Conservation (phyloP, 805 yeast species). For the Candida xyloterini region DNA sequence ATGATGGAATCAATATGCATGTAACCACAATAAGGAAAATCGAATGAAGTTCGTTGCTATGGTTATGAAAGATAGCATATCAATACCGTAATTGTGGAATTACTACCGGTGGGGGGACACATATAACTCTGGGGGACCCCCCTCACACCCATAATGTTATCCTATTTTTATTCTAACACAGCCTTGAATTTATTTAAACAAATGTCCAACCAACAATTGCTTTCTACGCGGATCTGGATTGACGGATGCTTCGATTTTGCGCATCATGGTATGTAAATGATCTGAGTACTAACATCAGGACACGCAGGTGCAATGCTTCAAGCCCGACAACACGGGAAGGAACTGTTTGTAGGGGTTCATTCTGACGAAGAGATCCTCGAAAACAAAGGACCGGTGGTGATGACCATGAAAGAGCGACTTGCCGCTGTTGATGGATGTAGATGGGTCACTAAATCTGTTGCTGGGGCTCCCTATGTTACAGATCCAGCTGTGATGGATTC, state of each 20-base stretch:
- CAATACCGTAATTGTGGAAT: too few relatives aligned
- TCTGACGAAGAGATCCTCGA: constrained; percentile 78
- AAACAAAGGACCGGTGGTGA: constrained; percentile 94
- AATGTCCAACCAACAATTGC: constrained; percentile 6
- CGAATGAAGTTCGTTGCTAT: too few relatives aligned
- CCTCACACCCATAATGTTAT: too few relatives aligned
- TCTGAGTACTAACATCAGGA: constrained; percentile 27
- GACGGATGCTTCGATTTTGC: constrained; percentile 98
- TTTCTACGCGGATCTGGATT: constrained; percentile 70
- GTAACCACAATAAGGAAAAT: too few relatives aligned
- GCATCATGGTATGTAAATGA: constrained; percentile 65
- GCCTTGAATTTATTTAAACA: constrained; percentile 1
- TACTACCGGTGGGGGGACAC: too few relatives aligned
- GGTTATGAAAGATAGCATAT: too few relatives aligned
- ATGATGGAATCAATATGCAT: too few relatives aligned
- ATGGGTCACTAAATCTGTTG: constrained; percentile 75
- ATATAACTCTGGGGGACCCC: too few relatives aligned
- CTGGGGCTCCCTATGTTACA: constrained; percentile 91
- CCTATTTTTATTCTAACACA: background rate
- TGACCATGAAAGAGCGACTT: constrained; percentile 75
- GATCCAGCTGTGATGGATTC: constrained; percentile 74
- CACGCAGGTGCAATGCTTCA: constrained; percentile 97
- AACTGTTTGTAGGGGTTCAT: constrained; percentile 84
- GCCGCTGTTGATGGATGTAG: constrained; percentile 87
- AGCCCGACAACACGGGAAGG: constrained; percentile 79